Evolutionary conservation across 345 rosid species (phyloP).

Genomic region (Dimocarpus longan): DNA sequence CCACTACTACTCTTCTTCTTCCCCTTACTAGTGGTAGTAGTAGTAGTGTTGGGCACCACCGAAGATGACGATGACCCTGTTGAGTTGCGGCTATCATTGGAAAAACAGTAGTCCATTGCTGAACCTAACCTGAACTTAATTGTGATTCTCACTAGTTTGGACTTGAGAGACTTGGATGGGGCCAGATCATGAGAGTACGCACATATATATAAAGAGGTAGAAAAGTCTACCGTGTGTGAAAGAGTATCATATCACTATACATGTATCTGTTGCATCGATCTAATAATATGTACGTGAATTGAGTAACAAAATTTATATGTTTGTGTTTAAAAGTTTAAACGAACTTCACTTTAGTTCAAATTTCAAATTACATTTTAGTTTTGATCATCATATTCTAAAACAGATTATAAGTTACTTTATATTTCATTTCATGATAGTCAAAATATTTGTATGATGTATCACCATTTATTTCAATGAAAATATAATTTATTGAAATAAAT

Average conservation of each 20-base stretch:
- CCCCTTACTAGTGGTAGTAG: slow-evolving; percentile 10
- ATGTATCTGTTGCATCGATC: not conserved
- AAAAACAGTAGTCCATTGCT: slow-evolving; percentile 29
- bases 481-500: too few species aligned
- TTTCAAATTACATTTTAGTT: not conserved
- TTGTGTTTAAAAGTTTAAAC: not conserved
- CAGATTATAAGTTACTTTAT: too few species aligned
- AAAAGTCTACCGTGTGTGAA: not conserved
- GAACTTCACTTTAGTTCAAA: not conserved
- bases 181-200: not conserved
- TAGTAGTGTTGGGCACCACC: not conserved
- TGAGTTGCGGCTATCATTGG: slow-evolving; percentile 30
- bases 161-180: slow-evolving; percentile 11
- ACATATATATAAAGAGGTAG: slow-evolving; percentile 24
- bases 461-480: not conserved
- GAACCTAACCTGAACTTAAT: not conserved
- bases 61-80: slow-evolving; percentile 38
- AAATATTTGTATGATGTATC: not conserved
- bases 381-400: too few species aligned
- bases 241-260: not conserved
- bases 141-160: not conserved
- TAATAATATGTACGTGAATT: not conserved
- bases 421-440: not conserved
- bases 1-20: slow-evolving; percentile 28
- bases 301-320: not conserved